These are phyloP conservation scores for Pseudodiploospora longispora DNA, from an alignment of 2,329 filamentous ascomycete genomes.

Conservation along the genomic window DNA sequence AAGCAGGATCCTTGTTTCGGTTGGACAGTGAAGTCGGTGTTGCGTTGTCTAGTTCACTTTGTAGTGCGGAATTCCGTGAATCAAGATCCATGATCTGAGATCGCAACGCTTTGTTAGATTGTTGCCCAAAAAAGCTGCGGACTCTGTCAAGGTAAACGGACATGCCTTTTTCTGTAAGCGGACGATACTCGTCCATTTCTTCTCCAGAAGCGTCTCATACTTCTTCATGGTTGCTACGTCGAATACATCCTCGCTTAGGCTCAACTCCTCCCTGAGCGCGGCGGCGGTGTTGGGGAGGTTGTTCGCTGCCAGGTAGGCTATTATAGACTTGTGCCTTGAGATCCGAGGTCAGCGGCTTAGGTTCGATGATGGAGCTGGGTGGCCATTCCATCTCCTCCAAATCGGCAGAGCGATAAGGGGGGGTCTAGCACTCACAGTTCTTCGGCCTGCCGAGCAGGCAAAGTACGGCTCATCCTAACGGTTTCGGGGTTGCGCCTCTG, in stretches of 20 bases:
- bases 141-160: constrained; percentile 6
- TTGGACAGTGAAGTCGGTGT: constrained; percentile 68
- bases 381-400: constrained; percentile 3
- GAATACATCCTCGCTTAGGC: constrained; percentile 60
- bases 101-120: constrained; percentile 8
- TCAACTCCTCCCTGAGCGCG: constrained; percentile 68
- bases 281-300: constrained; percentile 62
- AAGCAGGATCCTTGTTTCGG: constrained; percentile 72
- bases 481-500: constrained; percentile 9
- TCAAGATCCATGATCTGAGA: constrained; percentile 86
- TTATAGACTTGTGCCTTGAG: constrained; percentile 79
- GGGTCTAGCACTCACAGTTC: constrained; percentile 60
- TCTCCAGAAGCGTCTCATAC: constrained; percentile 88
- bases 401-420: constrained; percentile 1
- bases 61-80: constrained; percentile 60
- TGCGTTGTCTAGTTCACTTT: constrained; percentile 74
- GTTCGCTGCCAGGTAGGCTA: constrained; percentile 74
- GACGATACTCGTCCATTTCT: constrained; percentile 97
- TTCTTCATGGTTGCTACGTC: constrained; percentile 81
- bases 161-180: constrained; percentile 82
- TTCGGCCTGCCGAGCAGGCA: constrained; percentile 76
- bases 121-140: constrained; percentile 6
- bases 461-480: constrained; percentile 59
- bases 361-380: constrained; percentile 6
- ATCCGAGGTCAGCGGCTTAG: background rate